Evolutionary conservation across 2,329 filamentous ascomycete genomes (phyloP), one percentile per base, ranked within the genome.

Genomic region (Botrytis galanthina): DNA sequence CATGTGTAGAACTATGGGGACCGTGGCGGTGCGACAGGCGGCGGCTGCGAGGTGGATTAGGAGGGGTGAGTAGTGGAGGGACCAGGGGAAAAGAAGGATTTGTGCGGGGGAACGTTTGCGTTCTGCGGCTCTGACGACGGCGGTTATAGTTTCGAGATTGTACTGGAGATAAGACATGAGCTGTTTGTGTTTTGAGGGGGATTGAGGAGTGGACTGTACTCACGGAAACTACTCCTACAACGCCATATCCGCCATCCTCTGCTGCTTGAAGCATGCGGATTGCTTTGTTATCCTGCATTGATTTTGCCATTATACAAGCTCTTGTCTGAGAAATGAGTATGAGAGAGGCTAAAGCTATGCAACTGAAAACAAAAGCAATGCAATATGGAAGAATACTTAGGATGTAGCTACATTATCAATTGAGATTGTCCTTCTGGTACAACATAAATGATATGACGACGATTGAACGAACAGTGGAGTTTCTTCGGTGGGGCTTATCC

Each of bases 11-110:
- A 86, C 84, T 29, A 92, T 82, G 7, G 90, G 90, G 1, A 92
- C 89, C 0, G 81, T 81, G n/a, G 89, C 88, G 26, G 83, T 83
- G 73, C 83, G 81, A 10, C 86, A 86, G 26, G 88, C 89, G 69
- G 85, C 83, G 9, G 87, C 86, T 3, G 87, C 88, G n/a, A 86
- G 84, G 77, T 85, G 84, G n/a, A 88, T 83, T 57, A 89, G 84
- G 61, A 86, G 79, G 59, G 73, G 86, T 4, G 86, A 84, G 29
- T 88, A 88, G 82, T 88, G 91, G 54, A 92, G 84, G 20, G 87
- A 89, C 90, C 91, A 93, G 14, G 91, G 91, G 81, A 93, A 93
- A 77, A 93, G 87, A 54, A 91, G 90, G 80, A 93, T 89, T 82
- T 92, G 89, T 32, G 89, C 84, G 0, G 91, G 91, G 0, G 90